A percentile compares a stretch with the other conserved stretches of the same genome.
These are phyloP conservation scores for Eucalyptus tenuipes DNA, from an alignment of 345 rosid species.

Conservation along the genomic window DNA sequence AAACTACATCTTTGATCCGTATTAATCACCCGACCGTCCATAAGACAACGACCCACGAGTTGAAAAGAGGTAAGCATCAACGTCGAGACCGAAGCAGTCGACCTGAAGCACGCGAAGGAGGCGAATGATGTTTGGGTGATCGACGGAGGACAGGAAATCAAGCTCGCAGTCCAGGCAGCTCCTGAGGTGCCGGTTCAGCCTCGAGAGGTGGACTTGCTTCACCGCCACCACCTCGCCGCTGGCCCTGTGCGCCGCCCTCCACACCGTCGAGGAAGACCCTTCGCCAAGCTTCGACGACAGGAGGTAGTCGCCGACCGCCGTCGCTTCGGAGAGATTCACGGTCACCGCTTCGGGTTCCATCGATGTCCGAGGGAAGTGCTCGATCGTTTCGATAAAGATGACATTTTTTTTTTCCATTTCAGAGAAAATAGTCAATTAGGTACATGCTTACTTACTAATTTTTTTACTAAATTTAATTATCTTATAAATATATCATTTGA, in stretches of 20 bases:
- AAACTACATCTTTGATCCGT: neutral
- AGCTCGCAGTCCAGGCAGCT: constrained; percentile 39
- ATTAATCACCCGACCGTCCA: neutral
- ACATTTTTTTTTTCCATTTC: neutral
- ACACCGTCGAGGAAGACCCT: constrained; percentile 30
- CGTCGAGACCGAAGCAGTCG: neutral
- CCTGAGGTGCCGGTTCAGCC: constrained; percentile 33
- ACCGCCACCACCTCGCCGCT: constrained; percentile 42
- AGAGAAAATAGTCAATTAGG: neutral
- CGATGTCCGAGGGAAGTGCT: neutral
- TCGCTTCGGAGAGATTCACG: neutral
- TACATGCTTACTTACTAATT: neutral
- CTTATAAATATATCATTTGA: neutral
- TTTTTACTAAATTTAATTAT: neutral
- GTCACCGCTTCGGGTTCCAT: constrained; percentile 1
- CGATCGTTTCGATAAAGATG: neutral
- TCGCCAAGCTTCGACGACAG: constrained; percentile 41
- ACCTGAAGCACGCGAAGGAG: constrained; percentile 37
- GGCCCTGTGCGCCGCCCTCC: constrained; percentile 30
- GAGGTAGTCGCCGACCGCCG: constrained; percentile 9
- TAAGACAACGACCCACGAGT: neutral
- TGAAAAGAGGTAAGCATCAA: neutral
- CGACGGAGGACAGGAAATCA: constrained; percentile 40
- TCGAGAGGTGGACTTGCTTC: constrained; percentile 45
- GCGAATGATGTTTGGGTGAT: constrained; percentile 53